Percentiles rank a stretch among this genome's conserved stretches.
Conservation (phyloP, 1,284 basidiomycete genomes). For the Cystobasidiaceae sp. region DNA sequence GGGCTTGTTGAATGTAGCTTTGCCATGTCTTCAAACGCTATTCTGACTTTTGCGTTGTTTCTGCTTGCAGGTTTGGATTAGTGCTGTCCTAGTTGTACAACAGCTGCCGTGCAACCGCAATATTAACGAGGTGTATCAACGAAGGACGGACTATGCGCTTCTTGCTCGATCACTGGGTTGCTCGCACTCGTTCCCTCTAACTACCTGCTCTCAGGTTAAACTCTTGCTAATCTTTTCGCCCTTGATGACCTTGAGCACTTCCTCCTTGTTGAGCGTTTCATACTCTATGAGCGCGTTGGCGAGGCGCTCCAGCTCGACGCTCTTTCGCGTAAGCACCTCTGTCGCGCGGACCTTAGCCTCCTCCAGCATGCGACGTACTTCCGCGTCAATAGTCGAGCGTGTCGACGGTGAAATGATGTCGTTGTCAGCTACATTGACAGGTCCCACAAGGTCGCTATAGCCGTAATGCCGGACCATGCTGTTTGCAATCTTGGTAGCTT, state of each 20-base stretch:
- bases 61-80: too few relatives aligned
- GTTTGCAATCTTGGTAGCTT: slow-evolving; percentile 73
- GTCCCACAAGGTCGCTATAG: slow-evolving; percentile 55
- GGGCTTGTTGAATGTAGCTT: not conserved
- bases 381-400: slow-evolving; percentile 40
- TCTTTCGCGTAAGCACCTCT: slow-evolving; percentile 62
- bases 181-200: too few relatives aligned
- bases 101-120: too few relatives aligned
- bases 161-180: not conserved
- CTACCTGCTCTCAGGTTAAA: not conserved
- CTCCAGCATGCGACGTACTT: slow-evolving; percentile 58
- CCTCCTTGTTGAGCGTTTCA: slow-evolving; percentile 81
- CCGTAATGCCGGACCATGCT: slow-evolving; percentile 84
- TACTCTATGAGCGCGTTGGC: slow-evolving; percentile 84
- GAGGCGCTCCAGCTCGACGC: slow-evolving; percentile 77
- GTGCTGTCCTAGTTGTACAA: too few relatives aligned
- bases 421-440: slow-evolving; percentile 36
- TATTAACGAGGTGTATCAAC: not conserved
- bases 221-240: slow-evolving; percentile 37
- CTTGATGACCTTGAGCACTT: slow-evolving; percentile 59
- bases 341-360: slow-evolving; percentile 66
- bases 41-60: too few relatives aligned
- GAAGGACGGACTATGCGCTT: not conserved
- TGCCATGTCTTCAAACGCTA: not conserved
- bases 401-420: slow-evolving; percentile 39